Evolutionary conservation across 2,329 filamentous ascomycete genomes (phyloP), one percentile per base, ranked within the genome.

Genomic region (Pseudocercospora macadamiae): DNA sequence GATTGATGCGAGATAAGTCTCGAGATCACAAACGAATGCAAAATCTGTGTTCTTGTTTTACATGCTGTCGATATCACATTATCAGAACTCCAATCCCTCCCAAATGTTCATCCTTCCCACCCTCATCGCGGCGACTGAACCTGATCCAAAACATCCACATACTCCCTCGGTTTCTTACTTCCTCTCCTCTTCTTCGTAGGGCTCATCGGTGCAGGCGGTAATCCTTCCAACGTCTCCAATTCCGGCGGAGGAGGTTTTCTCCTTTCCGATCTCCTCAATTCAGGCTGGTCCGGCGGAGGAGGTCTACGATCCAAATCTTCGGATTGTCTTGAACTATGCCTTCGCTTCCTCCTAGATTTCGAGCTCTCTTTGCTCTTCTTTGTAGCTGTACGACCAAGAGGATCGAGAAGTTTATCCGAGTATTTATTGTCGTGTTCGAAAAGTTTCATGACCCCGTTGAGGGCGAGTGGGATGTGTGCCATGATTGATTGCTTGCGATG

Each of bases 391-490:
- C 51, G 49, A 30, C 39, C 36, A 3, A 58, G 30, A 4, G 55
- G 55, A 19, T 58, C 37, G 16, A 58, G 55, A n/a, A 58, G 23
- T 18, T 54, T 58, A 45, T 58, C 55, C 16, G 37, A 21, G 10
- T 54, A 53, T 48, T 58, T 58, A 49, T 58, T 58, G 21, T 51
- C 55, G 42, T 48, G 18, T 7, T 49, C 55, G 32, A 58, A 58
- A 19, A 53, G 28, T 8, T 37, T 48, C 55, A 58, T 54, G n/a
- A 58, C 8, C 7, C 49, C 55, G n/a, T 30, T 42, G 12, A 58
- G 49, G 12, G 49, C 55, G 12, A 57, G 47, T n/a, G 19, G 19
- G 4, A 51, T 26, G 55, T 28, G 37, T 7, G 55, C 55, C 55
- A 58, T 58, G 37, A 2, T 52, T 52, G 54, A 19, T 18, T 26